Evolutionary conservation across 2,329 filamentous ascomycete genomes (phyloP), one percentile per base, ranked within the genome.

Genomic region (Phyllosticta citriasiana): DNA sequence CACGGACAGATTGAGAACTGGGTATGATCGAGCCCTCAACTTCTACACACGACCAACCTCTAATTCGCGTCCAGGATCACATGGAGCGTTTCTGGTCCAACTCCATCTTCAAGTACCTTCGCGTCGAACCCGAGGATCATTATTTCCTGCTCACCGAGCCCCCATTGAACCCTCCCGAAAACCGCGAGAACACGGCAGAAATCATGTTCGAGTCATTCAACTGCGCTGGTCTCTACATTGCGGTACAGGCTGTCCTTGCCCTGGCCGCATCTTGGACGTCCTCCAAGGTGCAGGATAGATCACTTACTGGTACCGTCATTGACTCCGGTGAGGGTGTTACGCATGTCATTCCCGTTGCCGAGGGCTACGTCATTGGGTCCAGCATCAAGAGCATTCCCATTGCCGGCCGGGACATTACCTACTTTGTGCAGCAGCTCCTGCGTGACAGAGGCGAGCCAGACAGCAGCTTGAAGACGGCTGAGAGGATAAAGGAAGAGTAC

Each of bases 171-270:
- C 94, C 94, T 40, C 94, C 94, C 27, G 94, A 99, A 79, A 97
- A 99, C 78, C 91, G 94, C 72, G 94, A 99, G 78, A 97, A 96
- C 75, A 97, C 94, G 26, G 94, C 94, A 75, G 94, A 99, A 76
- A 99, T 99, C 77, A 97, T 99, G 85, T 99, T 99, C 79, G 94
- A 99, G 74, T 97, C 94, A 3, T 99, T 99, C 82, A 99, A 99
- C 79, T 97, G 94, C 76, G 93, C 94, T 62, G 94, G 94, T 78
- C 87, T 99, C 66, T 99, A 99, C 78, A 99, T 99, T 73, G 94
- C 94, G 55, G 94, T 99, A 14, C 94, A 99, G 78, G 94, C 94
- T 33, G 94, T 99, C 24, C 87, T 99, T 61, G 94, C 95, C 16
- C 84, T 99, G 54, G 94, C 94, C 53, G 94, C 95, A 22, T 97